These are phyloP conservation scores for Dorcoceras hygrometricum DNA, from an alignment of 257 asterid genomes.

Conservation along the genomic window DNA sequence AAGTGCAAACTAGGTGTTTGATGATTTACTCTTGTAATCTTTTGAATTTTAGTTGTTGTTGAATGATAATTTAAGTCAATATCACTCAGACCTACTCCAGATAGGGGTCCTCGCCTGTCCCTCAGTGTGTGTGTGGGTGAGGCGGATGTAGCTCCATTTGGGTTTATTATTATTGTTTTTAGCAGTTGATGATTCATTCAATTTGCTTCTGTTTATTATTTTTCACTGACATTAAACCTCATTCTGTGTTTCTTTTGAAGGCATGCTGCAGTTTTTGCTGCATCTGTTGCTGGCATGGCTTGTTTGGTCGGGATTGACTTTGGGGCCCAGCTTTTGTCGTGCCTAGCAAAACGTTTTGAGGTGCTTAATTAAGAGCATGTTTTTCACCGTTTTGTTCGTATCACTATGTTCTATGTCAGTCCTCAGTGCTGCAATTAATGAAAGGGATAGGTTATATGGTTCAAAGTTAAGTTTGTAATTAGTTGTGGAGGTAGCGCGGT, in stretches of 20 bases:
- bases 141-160: too few species aligned
- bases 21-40: too few species aligned
- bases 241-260: slow-evolving; percentile 41
- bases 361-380: slow-evolving; percentile 35
- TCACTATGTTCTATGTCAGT: not conserved
- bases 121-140: too few species aligned
- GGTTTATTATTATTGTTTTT: too few species aligned
- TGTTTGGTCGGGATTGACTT: slow-evolving; percentile 85
- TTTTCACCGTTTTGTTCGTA: slow-evolving; percentile 10
- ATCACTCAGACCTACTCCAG: too few species aligned
- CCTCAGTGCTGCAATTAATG: not conserved
- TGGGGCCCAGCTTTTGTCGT: slow-evolving; percentile 88
- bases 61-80: too few species aligned
- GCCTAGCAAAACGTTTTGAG: slow-evolving; percentile 81
- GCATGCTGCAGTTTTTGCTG: slow-evolving; percentile 88
- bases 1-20: too few species aligned
- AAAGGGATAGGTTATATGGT: not conserved
- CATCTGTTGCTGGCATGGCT: slow-evolving; percentile 93
- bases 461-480: not conserved
- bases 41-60: too few species aligned
- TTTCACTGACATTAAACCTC: slow-evolving; percentile 15
- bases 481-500: too few species aligned
- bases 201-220: slow-evolving; percentile 11
- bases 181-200: slow-evolving; percentile 11
- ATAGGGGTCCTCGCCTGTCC: too few species aligned